Evolutionary conservation across 2,329 filamentous ascomycete genomes (phyloP).

Genomic region (Fusarium albosuccineum): DNA sequence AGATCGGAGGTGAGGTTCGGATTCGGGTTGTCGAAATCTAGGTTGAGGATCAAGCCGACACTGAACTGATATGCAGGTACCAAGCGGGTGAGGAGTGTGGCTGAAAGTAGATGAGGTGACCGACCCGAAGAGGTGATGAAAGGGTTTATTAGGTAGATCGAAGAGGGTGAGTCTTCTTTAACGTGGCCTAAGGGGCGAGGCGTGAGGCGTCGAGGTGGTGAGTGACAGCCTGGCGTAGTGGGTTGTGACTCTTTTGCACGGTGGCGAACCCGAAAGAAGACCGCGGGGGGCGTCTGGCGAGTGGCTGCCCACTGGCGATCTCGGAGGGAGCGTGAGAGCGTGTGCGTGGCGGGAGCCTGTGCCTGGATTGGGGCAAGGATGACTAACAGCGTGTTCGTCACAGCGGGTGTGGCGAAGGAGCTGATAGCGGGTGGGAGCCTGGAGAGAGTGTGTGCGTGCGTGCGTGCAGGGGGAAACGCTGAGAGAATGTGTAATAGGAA

Average conservation of each 20-base stretch:
- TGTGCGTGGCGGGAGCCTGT: conserved; percentile 47
- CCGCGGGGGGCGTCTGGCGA: conserved; percentile 46
- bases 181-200: conserved; percentile 53
- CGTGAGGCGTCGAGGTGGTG: conserved; percentile 43
- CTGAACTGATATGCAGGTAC: conserved; percentile 48
- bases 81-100: conserved; percentile 42
- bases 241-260: conserved; percentile 56
- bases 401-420: conserved; percentile 46
- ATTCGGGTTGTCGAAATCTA: conserved; percentile 19
- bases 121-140: conserved; percentile 40
- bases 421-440: conserved; percentile 41
- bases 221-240: conserved; percentile 46
- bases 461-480: conserved; percentile 12
- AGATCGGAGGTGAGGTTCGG: conserved; percentile 8
- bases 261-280: conserved; percentile 53
- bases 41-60: conserved; percentile 36
- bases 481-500: conserved; percentile 24
- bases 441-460: conserved; percentile 20
- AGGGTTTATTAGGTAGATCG: conserved; percentile 47
- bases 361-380: conserved; percentile 40
- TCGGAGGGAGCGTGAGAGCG: conserved; percentile 54
- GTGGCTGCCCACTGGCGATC: conserved; percentile 54
- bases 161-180: conserved; percentile 52
- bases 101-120: conserved; percentile 34
- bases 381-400: conserved; percentile 43